Evolutionary conservation across 2,329 filamentous ascomycete genomes (phyloP).

Genomic region (Trichoderma polysporum): DNA sequence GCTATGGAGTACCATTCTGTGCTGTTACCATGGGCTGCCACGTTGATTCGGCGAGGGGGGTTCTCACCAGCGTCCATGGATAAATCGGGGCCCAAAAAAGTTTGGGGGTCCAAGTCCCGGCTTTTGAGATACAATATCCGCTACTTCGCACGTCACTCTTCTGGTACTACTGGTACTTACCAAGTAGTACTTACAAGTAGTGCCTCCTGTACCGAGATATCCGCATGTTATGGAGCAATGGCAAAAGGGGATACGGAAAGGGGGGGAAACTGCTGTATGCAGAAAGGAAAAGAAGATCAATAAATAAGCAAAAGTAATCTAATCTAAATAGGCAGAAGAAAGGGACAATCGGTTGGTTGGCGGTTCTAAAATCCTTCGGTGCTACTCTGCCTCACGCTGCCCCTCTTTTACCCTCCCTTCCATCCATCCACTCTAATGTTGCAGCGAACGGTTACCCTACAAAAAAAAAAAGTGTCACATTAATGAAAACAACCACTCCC

Average conservation of each 20-base stretch:
- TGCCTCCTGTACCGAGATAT: not conserved
- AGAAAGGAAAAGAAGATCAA: not conserved
- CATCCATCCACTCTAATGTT: constrained; percentile 8
- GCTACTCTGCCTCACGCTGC: constrained; percentile 2
- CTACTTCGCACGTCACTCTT: not conserved
- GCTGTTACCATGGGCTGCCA: not conserved
- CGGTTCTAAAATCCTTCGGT: not conserved
- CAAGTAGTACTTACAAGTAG: not conserved
- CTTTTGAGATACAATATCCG: not conserved
- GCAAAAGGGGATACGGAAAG: not conserved
- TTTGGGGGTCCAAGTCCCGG: not conserved
- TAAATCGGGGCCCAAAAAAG: not conserved
- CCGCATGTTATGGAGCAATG: not conserved
- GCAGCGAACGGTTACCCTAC: constrained; percentile 15
- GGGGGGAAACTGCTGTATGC: not conserved
- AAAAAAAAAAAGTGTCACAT: not conserved
- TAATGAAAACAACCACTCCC: not conserved
- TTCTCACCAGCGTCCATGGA: not conserved
- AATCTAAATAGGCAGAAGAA: not conserved
- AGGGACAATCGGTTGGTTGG: too few species aligned
- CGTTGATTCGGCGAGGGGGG: not conserved
- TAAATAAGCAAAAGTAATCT: not conserved
- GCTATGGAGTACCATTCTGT: not conserved
- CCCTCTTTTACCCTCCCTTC: constrained; percentile 18
- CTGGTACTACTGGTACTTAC: not conserved